These are phyloP conservation scores for Thermochaetoides thermophila DNA, from an alignment of 495 filamentous ascomycete species.

Conservation along the genomic window DNA sequence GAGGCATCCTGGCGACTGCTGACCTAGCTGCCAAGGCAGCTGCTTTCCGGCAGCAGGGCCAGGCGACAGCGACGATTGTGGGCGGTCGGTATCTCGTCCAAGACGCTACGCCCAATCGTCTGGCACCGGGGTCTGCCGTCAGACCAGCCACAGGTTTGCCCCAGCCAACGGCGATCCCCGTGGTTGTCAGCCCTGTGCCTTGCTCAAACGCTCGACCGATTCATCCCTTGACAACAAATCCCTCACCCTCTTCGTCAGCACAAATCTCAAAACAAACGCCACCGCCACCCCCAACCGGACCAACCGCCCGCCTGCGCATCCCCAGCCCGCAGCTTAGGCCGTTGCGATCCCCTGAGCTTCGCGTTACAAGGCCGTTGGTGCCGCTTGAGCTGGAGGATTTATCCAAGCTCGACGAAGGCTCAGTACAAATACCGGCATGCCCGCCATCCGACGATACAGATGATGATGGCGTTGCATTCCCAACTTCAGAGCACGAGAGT, in stretches of 20 bases:
- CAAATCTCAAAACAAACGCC: too few species aligned
- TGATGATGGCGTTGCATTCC: conserved; percentile 24
- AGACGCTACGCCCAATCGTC: too few species aligned
- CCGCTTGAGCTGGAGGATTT: too few species aligned
- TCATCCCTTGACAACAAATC: too few species aligned
- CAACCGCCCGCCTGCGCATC: conserved; percentile 4
- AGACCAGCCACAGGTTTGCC: background rate
- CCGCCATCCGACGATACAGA: too few species aligned
- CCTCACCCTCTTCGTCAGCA: too few species aligned
- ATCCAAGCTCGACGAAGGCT: conserved; percentile 15
- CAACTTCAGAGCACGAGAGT: conserved; percentile 28
- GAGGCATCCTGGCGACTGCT: conserved; percentile 2
- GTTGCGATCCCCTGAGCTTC: conserved; percentile 14
- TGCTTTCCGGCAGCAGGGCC: conserved; percentile 5
- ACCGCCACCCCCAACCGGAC: background rate
- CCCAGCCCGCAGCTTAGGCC: conserved; percentile 11
- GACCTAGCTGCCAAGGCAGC: conserved; percentile 8
- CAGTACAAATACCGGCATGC: too few species aligned
- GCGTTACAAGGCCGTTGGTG: conserved; percentile 6
- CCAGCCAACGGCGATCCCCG: too few species aligned
- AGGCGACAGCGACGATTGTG: background rate
- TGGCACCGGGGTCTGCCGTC: too few species aligned
- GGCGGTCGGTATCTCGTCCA: conserved; percentile 3
- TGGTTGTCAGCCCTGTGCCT: too few species aligned
- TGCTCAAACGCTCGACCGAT: too few species aligned